These are phyloP conservation scores for Fragaria iinumae DNA, from an alignment of 306 rosid genomes.

Conservation along the genomic window DNA sequence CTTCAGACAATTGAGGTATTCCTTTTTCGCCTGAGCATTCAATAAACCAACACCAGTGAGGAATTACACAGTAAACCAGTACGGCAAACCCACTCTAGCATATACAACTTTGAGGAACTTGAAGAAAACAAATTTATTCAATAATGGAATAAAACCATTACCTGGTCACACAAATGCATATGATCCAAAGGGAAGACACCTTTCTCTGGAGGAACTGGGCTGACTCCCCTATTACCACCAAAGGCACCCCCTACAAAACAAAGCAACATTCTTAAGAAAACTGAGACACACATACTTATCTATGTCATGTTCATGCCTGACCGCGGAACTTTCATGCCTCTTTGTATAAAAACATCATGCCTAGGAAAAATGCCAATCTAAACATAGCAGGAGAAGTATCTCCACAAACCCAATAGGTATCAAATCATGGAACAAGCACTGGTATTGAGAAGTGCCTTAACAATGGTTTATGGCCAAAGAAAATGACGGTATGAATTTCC, in stretches of 20 bases:
- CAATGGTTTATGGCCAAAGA: no score
- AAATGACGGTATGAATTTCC: no score
- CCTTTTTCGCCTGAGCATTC: conserved; percentile 70
- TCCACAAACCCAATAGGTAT: no score
- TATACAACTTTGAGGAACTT: background rate
- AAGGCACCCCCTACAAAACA: conserved; percentile 78
- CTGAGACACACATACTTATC: background rate
- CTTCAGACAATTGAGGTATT: conserved; percentile 77
- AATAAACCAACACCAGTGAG: background rate
- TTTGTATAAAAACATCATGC: background rate
- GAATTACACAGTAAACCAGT: conserved; percentile 4
- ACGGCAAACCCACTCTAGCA: conserved; percentile 1
- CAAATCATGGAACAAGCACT: no score
- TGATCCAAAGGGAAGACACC: conserved; percentile 95
- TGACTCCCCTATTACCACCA: conserved; percentile 91
- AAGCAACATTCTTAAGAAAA: background rate
- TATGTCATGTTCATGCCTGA: background rate
- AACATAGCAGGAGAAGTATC: background rate
- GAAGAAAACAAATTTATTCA: background rate
- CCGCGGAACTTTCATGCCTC: background rate
- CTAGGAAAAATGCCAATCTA: background rate
- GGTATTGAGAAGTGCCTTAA: no score
- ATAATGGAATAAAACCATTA: conserved; percentile 24
- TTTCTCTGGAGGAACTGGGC: conserved; percentile 95
- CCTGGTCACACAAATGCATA: conserved; percentile 91